These are phyloP conservation scores for Scheffersomyces coipomensis DNA, from an alignment of 805 yeast genomes.

Conservation along the genomic window DNA sequence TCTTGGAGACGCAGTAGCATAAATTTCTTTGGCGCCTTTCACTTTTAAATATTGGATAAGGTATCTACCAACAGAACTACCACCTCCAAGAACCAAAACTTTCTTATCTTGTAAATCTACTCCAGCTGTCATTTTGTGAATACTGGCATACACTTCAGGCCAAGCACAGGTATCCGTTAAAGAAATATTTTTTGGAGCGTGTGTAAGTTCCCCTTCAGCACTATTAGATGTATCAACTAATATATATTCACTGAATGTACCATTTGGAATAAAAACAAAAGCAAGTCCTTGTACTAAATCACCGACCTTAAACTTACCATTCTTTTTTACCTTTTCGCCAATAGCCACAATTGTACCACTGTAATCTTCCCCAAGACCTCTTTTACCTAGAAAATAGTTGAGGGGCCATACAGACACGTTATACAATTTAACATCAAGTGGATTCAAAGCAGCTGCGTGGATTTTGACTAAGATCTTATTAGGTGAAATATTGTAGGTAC, in stretches of 20 bases:
- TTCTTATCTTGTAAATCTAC: slow-evolving; percentile 41
- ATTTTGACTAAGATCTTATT: slow-evolving; percentile 28
- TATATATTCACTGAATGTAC: slow-evolving; percentile 49
- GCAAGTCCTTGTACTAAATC: slow-evolving; percentile 28
- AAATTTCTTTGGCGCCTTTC: slow-evolving; percentile 47
- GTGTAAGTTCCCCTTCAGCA: slow-evolving; percentile 3
- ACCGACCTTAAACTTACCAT: slow-evolving; percentile 20
- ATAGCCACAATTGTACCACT: slow-evolving; percentile 31
- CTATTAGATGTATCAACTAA: slow-evolving; percentile 34
- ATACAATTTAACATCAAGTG: slow-evolving; percentile 26
- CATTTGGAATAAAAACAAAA: slow-evolving; percentile 20
- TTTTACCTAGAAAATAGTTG: slow-evolving; percentile 7
- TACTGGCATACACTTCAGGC: slow-evolving; percentile 58
- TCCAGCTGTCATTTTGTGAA: slow-evolving; percentile 38
- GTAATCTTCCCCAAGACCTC: slow-evolving; percentile 31
- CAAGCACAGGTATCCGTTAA: slow-evolving; percentile 62
- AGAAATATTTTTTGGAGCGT: slow-evolving; percentile 45
- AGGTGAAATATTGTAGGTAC: slow-evolving; percentile 11
- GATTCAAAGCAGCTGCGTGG: slow-evolving; percentile 31
- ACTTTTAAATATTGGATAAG: slow-evolving; percentile 55
- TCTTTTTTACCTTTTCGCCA: slow-evolving; percentile 21
- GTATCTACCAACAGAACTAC: slow-evolving; percentile 64
- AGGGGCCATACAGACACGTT: slow-evolving; percentile 10
- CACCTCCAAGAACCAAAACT: slow-evolving; percentile 70
- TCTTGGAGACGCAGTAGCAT: slow-evolving; percentile 52